Conservation (phyloP, 202 grass and related monocot species). For the Schoenoplectus triqueter region DNA sequence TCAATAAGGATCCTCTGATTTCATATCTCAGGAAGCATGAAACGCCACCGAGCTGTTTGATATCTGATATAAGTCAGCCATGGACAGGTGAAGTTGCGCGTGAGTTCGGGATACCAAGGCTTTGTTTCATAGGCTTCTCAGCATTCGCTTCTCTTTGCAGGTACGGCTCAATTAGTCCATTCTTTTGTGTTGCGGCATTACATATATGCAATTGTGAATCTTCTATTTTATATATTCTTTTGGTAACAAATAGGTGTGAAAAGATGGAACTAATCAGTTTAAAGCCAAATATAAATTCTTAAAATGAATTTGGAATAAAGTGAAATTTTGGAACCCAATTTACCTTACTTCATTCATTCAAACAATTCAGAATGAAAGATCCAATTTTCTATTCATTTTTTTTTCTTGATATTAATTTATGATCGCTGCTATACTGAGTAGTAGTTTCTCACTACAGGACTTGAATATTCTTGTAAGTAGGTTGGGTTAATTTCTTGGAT, state of each 20-base stretch:
- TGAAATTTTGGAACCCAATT: background rate
- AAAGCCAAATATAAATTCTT: background rate
- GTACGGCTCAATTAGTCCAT: background rate
- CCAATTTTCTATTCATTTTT: background rate
- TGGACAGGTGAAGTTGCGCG: conserved; percentile 34
- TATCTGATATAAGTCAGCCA: conserved; percentile 35
- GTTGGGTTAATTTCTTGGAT: too few relatives aligned
- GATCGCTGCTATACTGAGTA: background rate
- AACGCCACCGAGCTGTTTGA: conserved; percentile 34
- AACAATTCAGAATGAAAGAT: conserved; percentile 2
- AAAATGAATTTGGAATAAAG: background rate
- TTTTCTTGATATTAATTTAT: background rate
- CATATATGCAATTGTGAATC: background rate
- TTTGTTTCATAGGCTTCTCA: conserved; percentile 26
- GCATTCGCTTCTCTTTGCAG: conserved; percentile 35
- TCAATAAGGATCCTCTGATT: conserved; percentile 25
- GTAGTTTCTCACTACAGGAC: background rate
- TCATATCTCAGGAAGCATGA: conserved; percentile 26
- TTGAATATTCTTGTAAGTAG: background rate
- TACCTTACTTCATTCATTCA: background rate
- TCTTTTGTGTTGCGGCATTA: background rate
- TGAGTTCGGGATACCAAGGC: conserved; percentile 40
- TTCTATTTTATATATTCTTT: background rate
- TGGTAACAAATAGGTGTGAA: background rate
- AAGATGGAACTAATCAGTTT: background rate